These are phyloP conservation scores for Penicillium sp. DNA, from an alignment of 2,329 filamentous ascomycete species.

Conservation along the genomic window DNA sequence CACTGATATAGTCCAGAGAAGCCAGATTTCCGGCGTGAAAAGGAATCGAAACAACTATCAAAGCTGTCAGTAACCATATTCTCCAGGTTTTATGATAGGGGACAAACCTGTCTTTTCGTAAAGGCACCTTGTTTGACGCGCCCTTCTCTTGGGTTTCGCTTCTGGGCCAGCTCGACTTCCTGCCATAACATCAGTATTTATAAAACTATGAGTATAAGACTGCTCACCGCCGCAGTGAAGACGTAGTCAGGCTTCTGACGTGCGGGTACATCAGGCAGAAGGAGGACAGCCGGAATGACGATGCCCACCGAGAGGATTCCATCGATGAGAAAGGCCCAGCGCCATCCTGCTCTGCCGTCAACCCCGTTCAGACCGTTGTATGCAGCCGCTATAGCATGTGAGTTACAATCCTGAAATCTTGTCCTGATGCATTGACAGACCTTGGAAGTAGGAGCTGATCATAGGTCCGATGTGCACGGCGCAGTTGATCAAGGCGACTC, in stretches of 20 bases:
- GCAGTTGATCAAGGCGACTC: no score
- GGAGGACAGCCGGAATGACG: not conserved
- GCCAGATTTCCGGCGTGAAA: no score
- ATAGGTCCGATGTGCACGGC: constrained; percentile 47
- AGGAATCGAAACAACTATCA: no score
- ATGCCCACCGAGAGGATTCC: constrained; percentile 30
- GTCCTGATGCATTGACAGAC: no score
- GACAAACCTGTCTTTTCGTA: not conserved
- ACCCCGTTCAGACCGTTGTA: constrained; percentile 52
- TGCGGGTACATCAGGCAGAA: not conserved
- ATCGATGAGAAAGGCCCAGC: constrained; percentile 58
- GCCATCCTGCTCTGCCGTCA: constrained; percentile 49
- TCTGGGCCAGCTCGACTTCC: not conserved
- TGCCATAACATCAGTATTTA: not conserved
- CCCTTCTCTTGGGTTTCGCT: not conserved
- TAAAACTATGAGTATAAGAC: no score
- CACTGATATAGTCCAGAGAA: no score
- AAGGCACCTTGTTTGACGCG: not conserved
- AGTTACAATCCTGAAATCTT: no score
- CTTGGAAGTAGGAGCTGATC: constrained; percentile 56
- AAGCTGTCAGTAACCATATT: no score
- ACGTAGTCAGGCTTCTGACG: not conserved
- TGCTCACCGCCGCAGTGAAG: not conserved
- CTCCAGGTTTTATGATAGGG: no score
- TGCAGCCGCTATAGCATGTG: constrained; percentile 36